Percentiles rank a stretch among this genome's conserved stretches.
phyloP scores from a whole-genome alignment of 148 eudicot genomes.

The Persicaria tinctoria region DNA sequence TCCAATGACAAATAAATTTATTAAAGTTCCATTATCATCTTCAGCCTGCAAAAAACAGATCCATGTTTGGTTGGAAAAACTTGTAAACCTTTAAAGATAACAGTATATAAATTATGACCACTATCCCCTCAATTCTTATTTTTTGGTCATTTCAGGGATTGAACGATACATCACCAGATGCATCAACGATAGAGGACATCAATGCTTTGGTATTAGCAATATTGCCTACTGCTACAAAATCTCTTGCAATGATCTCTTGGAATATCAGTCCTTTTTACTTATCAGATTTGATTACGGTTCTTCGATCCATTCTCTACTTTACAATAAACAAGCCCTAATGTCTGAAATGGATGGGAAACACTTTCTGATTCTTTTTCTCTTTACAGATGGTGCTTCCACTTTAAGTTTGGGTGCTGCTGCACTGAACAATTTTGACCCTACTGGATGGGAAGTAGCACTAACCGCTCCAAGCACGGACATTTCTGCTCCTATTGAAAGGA shows the following conservation, averaged over 20 bases:
- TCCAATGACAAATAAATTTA: too few species aligned
- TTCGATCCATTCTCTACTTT: too few species aligned
- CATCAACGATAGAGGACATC: slow-evolving; percentile 76
- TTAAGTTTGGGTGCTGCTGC: slow-evolving; percentile 33
- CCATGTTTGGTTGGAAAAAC: too few species aligned
- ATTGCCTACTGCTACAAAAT: slow-evolving; percentile 53
- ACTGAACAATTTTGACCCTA: slow-evolving; percentile 65
- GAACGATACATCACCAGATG: slow-evolving; percentile 42
- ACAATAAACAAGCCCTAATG: neutral
- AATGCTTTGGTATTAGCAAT: slow-evolving; percentile 92
- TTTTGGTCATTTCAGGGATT: slow-evolving; percentile 52
- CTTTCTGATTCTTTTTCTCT: neutral
- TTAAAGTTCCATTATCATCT: too few species aligned
- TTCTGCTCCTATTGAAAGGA: slow-evolving; percentile 58
- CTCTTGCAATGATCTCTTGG: neutral
- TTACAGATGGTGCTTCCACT: slow-evolving; percentile 35
- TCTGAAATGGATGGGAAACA: neutral
- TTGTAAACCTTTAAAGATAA: too few species aligned
- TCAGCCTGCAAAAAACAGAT: too few species aligned
- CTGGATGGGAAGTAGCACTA: slow-evolving; percentile 97
- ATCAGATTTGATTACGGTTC: neutral
- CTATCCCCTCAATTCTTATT: neutral
- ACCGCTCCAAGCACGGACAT: slow-evolving; percentile 69
- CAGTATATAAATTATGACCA: too few species aligned
- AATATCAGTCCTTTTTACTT: neutral